These are phyloP conservation scores for Paraurostyla sp. DNA, from an alignment of 73 alveolate species.

Conservation along the genomic window DNA sequence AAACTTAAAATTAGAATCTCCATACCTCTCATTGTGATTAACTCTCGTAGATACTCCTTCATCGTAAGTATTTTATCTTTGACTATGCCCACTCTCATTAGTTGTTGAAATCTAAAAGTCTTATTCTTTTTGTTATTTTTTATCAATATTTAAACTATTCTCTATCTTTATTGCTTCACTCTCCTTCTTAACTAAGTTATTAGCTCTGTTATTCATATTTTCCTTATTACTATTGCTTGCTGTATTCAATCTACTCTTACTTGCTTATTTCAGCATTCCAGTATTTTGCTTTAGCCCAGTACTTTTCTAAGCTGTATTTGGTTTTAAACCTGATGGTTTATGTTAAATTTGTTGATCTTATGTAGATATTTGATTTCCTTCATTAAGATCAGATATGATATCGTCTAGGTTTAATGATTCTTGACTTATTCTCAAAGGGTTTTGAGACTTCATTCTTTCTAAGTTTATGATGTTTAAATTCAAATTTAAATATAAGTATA, in stretches of 20 bases:
- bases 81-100: not conserved
- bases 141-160: not conserved
- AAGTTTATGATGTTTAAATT: not conserved
- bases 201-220: not conserved
- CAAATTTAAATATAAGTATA: not conserved
- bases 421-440: constrained; percentile 60
- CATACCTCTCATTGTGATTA: not conserved
- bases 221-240: not conserved
- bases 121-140: not conserved
- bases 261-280: too few relatives aligned
- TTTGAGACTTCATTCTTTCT: constrained; percentile 12
- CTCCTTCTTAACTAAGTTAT: not conserved
- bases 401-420: constrained; percentile 68
- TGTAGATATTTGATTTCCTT: not conserved
- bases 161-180: not conserved
- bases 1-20: not conserved
- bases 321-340: not conserved
- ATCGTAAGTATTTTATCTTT: not conserved
- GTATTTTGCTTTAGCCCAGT: too few relatives aligned
- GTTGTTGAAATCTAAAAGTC: not conserved
- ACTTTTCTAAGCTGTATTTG: too few relatives aligned
- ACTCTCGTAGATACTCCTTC: too few relatives aligned
- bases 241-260: too few relatives aligned
- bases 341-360: not conserved
- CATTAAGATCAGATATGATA: constrained; percentile 67